A percentile compares a stretch with the other conserved stretches of the same genome.
These are phyloP conservation scores for Pythium rhizo-oryzae DNA, from an alignment of 352 stramenopile genomes.

Conservation along the genomic window DNA sequence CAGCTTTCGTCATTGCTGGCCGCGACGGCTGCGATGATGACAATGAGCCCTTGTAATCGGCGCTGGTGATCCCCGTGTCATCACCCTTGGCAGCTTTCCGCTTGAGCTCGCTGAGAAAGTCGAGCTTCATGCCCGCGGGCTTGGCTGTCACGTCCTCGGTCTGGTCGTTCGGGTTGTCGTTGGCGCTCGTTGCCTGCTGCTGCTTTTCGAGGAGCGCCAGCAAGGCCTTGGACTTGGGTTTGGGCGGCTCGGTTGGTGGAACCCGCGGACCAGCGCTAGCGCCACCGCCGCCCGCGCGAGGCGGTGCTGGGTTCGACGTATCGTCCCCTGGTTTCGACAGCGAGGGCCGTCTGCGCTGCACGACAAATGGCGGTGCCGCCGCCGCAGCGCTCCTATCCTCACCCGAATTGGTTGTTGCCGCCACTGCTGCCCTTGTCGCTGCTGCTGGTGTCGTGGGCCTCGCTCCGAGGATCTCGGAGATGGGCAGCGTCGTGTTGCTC, in stretches of 20 bases:
- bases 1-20: neutral
- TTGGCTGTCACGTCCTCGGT: neutral
- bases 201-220: conserved; percentile 21
- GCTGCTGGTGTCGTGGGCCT: neutral
- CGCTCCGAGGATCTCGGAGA: conserved; percentile 11
- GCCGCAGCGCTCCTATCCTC: too few relatives aligned
- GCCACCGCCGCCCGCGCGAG: neutral
- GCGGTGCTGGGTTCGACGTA: neutral
- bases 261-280: neutral
- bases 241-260: conserved; percentile 24
- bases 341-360: conserved; percentile 7
- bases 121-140: conserved; percentile 7
- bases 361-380: neutral
- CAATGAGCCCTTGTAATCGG: neutral
- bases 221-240: conserved; percentile 31
- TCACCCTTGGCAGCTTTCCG: conserved; percentile 11
- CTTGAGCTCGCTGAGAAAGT: conserved; percentile 24
- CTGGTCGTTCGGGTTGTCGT: neutral
- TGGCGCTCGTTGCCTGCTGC: neutral
- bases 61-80: too few relatives aligned
- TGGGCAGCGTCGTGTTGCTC: conserved; percentile 18
- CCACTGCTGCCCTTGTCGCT: neutral
- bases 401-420: too few relatives aligned
- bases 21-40: neutral
- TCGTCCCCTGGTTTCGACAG: conserved; percentile 10